Evolutionary conservation across 129 eudicot species (phyloP).

Genomic region (Deinandra increscens): DNA sequence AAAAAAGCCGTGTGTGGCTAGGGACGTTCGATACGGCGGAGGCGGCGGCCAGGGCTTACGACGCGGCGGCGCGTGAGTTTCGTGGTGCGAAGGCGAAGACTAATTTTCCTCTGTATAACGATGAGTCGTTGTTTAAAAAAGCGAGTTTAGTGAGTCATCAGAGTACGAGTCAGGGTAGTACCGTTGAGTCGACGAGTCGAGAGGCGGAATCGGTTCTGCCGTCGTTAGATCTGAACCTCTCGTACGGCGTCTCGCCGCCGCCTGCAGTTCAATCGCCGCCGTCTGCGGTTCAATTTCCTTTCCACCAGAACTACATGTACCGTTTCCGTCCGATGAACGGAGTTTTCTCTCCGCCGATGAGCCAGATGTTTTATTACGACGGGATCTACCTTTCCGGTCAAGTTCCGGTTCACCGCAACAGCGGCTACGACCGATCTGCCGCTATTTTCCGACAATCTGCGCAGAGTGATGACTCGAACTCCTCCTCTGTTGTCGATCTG

Average conservation of each 20-base stretch:
- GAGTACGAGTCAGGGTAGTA: slow-evolving; percentile 37
- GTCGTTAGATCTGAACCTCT: slow-evolving; percentile 33
- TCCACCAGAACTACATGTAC: slow-evolving; percentile 21
- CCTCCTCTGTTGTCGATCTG: slow-evolving; percentile 30
- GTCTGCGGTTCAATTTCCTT: slow-evolving; percentile 13
- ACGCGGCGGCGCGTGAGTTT: slow-evolving; percentile 45
- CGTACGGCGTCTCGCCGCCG: slow-evolving; percentile 16
- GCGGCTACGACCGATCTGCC: background rate
- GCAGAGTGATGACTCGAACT: slow-evolving; percentile 25
- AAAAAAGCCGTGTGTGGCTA: slow-evolving; percentile 40
- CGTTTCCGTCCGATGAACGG: slow-evolving; percentile 28
- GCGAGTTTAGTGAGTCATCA: slow-evolving; percentile 28
- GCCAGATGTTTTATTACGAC: slow-evolving; percentile 30
- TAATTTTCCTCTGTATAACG: slow-evolving; percentile 11
- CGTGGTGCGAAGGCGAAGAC: slow-evolving; percentile 42
- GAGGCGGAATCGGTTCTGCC: slow-evolving; percentile 26
- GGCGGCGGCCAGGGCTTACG: slow-evolving; percentile 41
- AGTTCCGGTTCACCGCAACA: slow-evolving; percentile 3
- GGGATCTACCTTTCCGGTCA: slow-evolving; percentile 18
- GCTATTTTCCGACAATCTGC: slow-evolving; percentile 24
- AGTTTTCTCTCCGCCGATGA: slow-evolving; percentile 29
- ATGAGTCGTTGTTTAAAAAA: slow-evolving; percentile 9
- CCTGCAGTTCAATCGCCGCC: slow-evolving; percentile 7
- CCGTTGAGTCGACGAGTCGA: slow-evolving; percentile 27
- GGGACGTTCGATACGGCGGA: slow-evolving; percentile 48